Evolutionary conservation across 495 filamentous ascomycete species (phyloP), one percentile per base, ranked within the genome.

Genomic region (Penicillium canescens): DNA sequence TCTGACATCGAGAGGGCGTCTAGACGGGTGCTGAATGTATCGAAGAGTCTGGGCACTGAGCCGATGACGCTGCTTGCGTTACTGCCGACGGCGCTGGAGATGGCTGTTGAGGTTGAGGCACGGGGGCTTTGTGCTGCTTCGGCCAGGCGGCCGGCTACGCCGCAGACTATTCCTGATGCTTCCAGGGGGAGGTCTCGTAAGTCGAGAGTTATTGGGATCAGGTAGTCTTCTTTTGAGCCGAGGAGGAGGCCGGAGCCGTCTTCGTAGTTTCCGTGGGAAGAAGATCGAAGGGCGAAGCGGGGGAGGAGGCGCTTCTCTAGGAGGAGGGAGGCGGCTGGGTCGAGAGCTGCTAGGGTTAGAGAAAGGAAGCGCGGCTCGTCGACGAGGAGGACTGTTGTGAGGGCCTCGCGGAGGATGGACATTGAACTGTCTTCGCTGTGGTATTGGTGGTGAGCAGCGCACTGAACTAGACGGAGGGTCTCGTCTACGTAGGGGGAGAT

Each of bases 111-210:
- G 42, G n/a, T 48, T 47, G n/a, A 4, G 33, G 4, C 57, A 57
- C 18, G 44, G 41, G 4, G 58, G n/a, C 18, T 36, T 18, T 72
- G 61, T 12, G 71, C 71, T 16, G 74, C 81, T 18, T 83, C 81
- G 2, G 90, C 88, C 37, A 96, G 76, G 55, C 82, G 82, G 12
- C 90, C 88, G 1, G 92, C 92, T 16, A 97, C 89, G 7, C 92
- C 92, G 59, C 91, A 96, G 34, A 97, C 90, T 48, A 97, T 96
- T 33, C 94, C 94, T 1, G 91, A 96, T 4, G 90, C 91, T 68
- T 96, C 92, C 20, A 92, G 78, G 1, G 92, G 90, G 3, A 98
- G 76, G 26, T 86, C 84, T 18, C 81, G 81, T 44, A 98, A 76
- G 59, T 97, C 91, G 3, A 98, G 80, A 56, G 89, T 93, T 55